Base-by-base conservation (phyloP, 1,139 yeast species). In the Kodamaea arcana region DNA sequence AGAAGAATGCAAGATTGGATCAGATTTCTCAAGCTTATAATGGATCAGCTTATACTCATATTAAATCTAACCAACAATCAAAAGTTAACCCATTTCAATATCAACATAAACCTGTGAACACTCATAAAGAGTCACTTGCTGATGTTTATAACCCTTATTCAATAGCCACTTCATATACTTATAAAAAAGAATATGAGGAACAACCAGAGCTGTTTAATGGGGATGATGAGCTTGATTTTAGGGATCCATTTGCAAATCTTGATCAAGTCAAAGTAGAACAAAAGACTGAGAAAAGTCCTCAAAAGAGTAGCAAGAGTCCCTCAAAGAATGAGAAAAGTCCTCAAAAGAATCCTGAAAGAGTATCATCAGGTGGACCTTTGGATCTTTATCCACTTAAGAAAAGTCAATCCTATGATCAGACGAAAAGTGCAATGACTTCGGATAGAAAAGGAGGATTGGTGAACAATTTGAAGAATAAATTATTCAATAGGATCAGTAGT, bases 401-500 rank as follows among this genome's bases (percentile, higher is more conserved):
- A 25, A 50, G 55, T 34, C 45, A 41, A 33, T 54, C 61, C 37
- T 68, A 45, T 45, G 75, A 69, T 41, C 72, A 65, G 41, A 66
- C 74, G 3, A 58, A 64, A 46, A 58, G 68, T 42, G 46, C 45
- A 31, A 51, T 63, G 60, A 64, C 72, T 10, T 42, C 42, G 11
- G 45, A 38, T 9, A 37, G 50, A 17, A 42, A 41, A 28, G 36
- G 46, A 15, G 46, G 68, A 18, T 17, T 27, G 22, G 30, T 27
- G 30, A 27, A 18, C 23, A 51, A 44, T 18, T 47, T 53, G 27
- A 45, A 47, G 32, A 51, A 41, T 34, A 48, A 44, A 34, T 33
- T 45, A 15, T 23, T 30, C 15, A 30, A 17, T 15, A 24, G 15
- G 30, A 8, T 17, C 35, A 4, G 38, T 34, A 11, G 29, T 27